Evolutionary conservation across 1,139 yeast species (phyloP).

Genomic region (Debaryomyces subglobosus): DNA sequence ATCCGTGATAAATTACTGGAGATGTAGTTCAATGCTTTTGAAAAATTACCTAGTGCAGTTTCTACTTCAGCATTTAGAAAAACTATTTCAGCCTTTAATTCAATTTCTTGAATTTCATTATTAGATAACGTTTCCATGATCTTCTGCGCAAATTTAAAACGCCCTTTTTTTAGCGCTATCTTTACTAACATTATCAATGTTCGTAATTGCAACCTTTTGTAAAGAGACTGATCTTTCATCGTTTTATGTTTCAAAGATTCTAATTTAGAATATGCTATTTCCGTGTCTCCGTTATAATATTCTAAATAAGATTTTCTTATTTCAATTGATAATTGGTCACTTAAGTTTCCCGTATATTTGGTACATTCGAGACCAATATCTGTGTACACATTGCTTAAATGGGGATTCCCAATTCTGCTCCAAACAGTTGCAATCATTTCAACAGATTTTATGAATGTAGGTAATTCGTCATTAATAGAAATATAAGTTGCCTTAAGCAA

Average conservation of each 20-base stretch:
- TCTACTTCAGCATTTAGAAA: slow-evolving; percentile 35
- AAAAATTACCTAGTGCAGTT: slow-evolving; percentile 29
- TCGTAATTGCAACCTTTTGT: slow-evolving; percentile 42
- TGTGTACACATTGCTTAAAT: slow-evolving; percentile 48
- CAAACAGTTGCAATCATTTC: slow-evolving; percentile 53
- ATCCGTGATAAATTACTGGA: slow-evolving; percentile 27
- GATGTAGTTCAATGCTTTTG: slow-evolving; percentile 40
- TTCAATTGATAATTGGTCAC: slow-evolving; percentile 41
- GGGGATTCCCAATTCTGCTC: slow-evolving; percentile 52
- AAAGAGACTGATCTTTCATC: slow-evolving; percentile 33
- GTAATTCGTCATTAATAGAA: slow-evolving; percentile 43
- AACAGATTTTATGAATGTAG: slow-evolving; percentile 49
- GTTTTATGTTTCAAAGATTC: slow-evolving; percentile 28
- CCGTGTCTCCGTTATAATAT: slow-evolving; percentile 43
- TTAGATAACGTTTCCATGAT: slow-evolving; percentile 22
- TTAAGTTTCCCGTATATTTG: slow-evolving; percentile 29
- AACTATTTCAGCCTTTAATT: slow-evolving; percentile 31
- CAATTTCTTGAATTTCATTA: slow-evolving; percentile 36
- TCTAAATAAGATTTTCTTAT: slow-evolving; percentile 40
- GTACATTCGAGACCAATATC: slow-evolving; percentile 45
- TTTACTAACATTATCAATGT: slow-evolving; percentile 39
- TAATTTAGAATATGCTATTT: slow-evolving; percentile 33
- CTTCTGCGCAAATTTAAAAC: slow-evolving; percentile 31
- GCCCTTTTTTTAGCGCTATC: slow-evolving; percentile 40
- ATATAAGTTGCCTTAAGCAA: slow-evolving; percentile 57